Evolutionary conservation across 1,139 yeast genomes (phyloP), one percentile per base, ranked within the genome.

Genomic region (Pneumocystis murina): DNA sequence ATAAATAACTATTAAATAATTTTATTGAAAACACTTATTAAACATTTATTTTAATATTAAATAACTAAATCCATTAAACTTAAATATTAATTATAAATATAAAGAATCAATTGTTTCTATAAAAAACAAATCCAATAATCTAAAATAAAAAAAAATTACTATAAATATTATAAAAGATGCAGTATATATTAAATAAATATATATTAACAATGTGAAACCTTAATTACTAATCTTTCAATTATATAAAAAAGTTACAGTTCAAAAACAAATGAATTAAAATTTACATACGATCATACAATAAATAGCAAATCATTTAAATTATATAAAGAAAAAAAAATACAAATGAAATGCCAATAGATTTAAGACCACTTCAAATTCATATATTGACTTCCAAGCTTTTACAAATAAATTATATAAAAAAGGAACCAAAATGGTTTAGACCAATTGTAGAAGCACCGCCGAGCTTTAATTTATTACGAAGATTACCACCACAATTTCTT

Each of bases 381-480:
- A 48, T 16, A 48, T 24, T 48, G 14, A 14, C 17, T 48, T 48
- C 55, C 17, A 28, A 48, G n/a, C 55, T 48, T 48, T 48, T 48
- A 48, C 2, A 48, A 24, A 16, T 24, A 48, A 48, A 48, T 48
- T 16, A 48, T 14, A 48, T 48, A 48, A 48, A 48, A 48, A 58
- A 6, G 30, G 43, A 68, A 64, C 72, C 72, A 30, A 67, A 65
- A 24, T 70, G 72, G 72, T 66, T 64, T 40, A 66, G 64, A 40
- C 68, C 71, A 0, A 70, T 70, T 28, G 62, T 68, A 16, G 67
- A 67, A 40, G 62, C 63, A 20, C 71, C 71, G 10, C 72, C 72
- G 3, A 60, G 66, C 35, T 64, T 66, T 10, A 59, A 66, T 39
- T 62, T 59, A 10, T 60, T 60, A 20, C 62, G 59, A 59, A 69